Evolutionary conservation across 148 eudicot species (phyloP).

Genomic region (Polygonum maritimum): DNA sequence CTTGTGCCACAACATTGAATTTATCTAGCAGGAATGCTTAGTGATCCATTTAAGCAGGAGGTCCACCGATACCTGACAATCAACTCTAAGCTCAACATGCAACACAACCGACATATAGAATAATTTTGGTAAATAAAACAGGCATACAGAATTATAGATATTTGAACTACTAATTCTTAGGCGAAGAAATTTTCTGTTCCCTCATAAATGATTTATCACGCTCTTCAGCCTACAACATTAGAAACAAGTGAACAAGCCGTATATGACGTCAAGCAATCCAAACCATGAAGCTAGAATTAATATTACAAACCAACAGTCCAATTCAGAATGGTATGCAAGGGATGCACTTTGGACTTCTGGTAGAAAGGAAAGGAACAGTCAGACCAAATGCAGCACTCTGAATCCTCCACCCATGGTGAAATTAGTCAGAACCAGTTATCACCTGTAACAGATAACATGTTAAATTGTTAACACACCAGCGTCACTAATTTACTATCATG

Average conservation of each 20-base stretch:
- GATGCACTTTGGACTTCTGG: conserved; percentile 49
- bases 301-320: too few relatives aligned
- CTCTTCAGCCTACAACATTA: conserved; percentile 54
- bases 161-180: conserved; percentile 70
- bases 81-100: neutral
- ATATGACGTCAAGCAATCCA: neutral
- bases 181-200: conserved; percentile 66
- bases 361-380: conserved; percentile 50
- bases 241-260: neutral
- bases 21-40: conserved; percentile 92
- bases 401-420: conserved; percentile 53
- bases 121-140: neutral
- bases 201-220: conserved; percentile 73
- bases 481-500: neutral
- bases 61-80: conserved; percentile 78
- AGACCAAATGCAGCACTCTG: conserved; percentile 52
- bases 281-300: neutral
- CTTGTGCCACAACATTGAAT: conserved; percentile 67
- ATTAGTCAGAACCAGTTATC: conserved; percentile 8
- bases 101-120: conserved; percentile 8
- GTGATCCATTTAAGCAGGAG: conserved; percentile 98
- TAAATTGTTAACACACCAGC: neutral
- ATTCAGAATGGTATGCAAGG: neutral
- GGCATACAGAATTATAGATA: conserved; percentile 12
- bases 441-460: conserved; percentile 1